Conservation (phyloP, 306 rosid genomes). For the Arachis hypogaea region DNA sequence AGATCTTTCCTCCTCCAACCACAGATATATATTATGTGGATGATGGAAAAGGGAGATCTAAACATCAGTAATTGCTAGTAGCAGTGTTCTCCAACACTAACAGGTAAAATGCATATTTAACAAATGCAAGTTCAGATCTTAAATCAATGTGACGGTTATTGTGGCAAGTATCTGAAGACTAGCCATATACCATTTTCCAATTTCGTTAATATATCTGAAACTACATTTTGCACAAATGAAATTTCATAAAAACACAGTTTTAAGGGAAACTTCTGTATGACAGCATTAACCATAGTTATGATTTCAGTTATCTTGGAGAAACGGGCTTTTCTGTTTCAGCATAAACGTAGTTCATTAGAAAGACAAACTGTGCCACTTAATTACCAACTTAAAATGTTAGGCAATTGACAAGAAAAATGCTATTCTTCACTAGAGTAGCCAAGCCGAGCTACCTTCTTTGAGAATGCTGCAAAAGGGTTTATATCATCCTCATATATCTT, state of each 20-base stretch:
- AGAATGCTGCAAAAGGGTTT: constrained; percentile 99
- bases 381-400: constrained; percentile 28
- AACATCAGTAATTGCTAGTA: constrained; percentile 11
- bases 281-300: background rate
- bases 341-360: constrained; percentile 13
- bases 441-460: constrained; percentile 69
- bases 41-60: constrained; percentile 8
- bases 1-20: constrained; percentile 9
- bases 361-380: constrained; percentile 23
- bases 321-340: constrained; percentile 6
- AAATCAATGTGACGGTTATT: constrained; percentile 1
- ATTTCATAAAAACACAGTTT: constrained; percentile 16
- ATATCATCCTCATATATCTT: constrained; percentile 97
- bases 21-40: constrained; percentile 10
- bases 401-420: constrained; percentile 8
- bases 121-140: constrained; percentile 29
- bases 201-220: constrained; percentile 20
- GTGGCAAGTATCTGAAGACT: constrained; percentile 18
- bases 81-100: constrained; percentile 14
- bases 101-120: constrained; percentile 26
- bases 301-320: constrained; percentile 29
- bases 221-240: constrained; percentile 8
- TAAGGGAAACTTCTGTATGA: background rate
- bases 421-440: constrained; percentile 32
- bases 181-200: constrained; percentile 18